Conservation (phyloP, 1,284 basidiomycete species). For the Malassezia cuniculi region DNA sequence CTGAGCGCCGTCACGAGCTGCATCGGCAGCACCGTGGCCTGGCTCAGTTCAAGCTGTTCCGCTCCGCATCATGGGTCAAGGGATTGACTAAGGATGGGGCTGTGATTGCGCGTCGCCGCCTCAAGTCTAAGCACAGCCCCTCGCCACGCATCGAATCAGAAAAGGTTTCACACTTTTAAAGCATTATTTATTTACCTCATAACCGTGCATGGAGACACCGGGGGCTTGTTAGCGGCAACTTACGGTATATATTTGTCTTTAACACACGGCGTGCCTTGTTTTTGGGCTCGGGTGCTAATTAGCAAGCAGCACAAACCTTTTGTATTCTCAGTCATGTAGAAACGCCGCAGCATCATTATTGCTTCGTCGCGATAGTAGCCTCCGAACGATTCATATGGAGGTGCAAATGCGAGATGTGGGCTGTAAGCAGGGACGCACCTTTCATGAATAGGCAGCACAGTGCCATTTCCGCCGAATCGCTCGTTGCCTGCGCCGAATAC, state of each 20-base stretch:
- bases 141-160: conserved; percentile 31
- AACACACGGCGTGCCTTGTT: conserved; percentile 35
- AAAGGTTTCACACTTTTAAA: conserved; percentile 32
- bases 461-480: conserved; percentile 91
- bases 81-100: conserved; percentile 26
- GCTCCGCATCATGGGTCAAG: conserved; percentile 32
- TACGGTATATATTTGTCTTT: conserved; percentile 39
- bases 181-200: conserved; percentile 38
- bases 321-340: conserved; percentile 87
- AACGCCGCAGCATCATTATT: conserved; percentile 82
- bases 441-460: conserved; percentile 74
- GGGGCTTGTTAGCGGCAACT: conserved; percentile 18
- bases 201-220: conserved; percentile 43
- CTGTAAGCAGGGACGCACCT: conserved; percentile 50
- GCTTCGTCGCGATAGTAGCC: conserved; percentile 83
- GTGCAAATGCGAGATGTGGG: conserved; percentile 46
- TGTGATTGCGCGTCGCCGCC: conserved; percentile 17
- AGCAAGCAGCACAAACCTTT: conserved; percentile 57
- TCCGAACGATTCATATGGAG: conserved; percentile 62
- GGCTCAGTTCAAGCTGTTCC: conserved; percentile 33
- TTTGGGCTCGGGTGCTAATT: conserved; percentile 38
- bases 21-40: conserved; percentile 30
- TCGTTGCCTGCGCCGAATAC: conserved; percentile 92
- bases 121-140: conserved; percentile 20
- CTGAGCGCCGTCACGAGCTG: conserved; percentile 2